Base-by-base conservation (phyloP, 352 stramenopile genomes). In the Globisporangium radiosum region DNA sequence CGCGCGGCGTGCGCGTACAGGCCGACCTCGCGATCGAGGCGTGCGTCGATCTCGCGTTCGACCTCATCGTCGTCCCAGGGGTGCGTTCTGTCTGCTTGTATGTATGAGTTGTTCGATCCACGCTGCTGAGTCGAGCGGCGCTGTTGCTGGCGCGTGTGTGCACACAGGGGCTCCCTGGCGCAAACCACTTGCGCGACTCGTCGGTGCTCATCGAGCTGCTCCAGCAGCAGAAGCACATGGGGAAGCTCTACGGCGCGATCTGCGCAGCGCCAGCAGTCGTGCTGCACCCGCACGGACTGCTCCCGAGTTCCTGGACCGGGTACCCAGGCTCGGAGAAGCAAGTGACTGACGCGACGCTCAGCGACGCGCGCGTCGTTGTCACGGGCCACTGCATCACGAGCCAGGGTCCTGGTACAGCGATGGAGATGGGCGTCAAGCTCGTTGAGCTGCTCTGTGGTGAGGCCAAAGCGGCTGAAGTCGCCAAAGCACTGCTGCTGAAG, bases 381-480 rank as follows among this genome's bases (percentile, higher is more conserved):
- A 75, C 81, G 6, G 76, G 66, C 61, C 84, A 88, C 52, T 94
- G 84, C 50, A 64, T 94, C 56, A 94, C 81, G 25, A 94, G 84
- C 58, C 79, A 84, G 63, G 84, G 84, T 0, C 84, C 84, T 8
- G 84, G 70, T 4, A 94, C 84, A 13, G 78, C 84, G 15, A 94
- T 94, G 81, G 76, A 76, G 19, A 90, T 94, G 78, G 81, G 78
- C 7, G 67, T 94, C 47, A 90, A 90, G 70, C 76, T 94, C 37
- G 80, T 94, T 48, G 79, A 90, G 64, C 60, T 92, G 51, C 74
- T 94, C 8, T 76, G 69, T 37, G 76, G 76, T 38, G 70, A 75
- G 45, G 71, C 89, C 17, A 88, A 87, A 57, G 81, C 82, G 0
- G 68, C 72, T 7, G 39, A 70, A n/a, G 81, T 92, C 15, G 81